A percentile compares a stretch with the other conserved stretches of the same genome.
Conservation (phyloP, 495 filamentous ascomycete genomes). For the Penicillium cosmopolitanum region DNA sequence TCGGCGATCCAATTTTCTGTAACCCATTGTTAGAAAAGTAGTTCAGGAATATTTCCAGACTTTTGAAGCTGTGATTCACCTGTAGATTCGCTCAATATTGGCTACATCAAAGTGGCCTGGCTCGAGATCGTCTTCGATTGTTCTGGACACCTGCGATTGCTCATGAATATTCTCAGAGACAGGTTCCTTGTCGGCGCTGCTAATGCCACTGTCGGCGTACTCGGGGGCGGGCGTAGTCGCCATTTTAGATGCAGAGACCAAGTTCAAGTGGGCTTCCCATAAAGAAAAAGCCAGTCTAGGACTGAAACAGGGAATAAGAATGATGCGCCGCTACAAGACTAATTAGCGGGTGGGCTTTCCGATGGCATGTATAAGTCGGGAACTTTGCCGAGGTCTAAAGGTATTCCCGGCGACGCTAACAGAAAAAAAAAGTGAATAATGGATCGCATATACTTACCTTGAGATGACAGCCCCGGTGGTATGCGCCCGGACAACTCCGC, state of each 20-base stretch:
- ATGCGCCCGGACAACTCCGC: slow-evolving; percentile 9
- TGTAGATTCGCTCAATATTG: slow-evolving; percentile 48
- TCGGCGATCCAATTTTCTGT: slow-evolving; percentile 74
- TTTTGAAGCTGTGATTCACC: slow-evolving; percentile 21
- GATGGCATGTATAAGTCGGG: not conserved
- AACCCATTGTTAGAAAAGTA: slow-evolving; percentile 1
- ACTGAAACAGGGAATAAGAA: not conserved
- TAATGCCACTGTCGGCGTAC: slow-evolving; percentile 6
- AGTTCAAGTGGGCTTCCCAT: not conserved
- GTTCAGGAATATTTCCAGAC: not conserved
- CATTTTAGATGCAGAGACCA: slow-evolving; percentile 14
- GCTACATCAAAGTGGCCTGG: slow-evolving; percentile 35
- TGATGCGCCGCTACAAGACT: not conserved
- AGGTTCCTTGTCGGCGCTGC: slow-evolving; percentile 22
- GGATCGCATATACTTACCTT: slow-evolving; percentile 16
- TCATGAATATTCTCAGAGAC: slow-evolving; percentile 32
- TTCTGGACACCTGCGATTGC: slow-evolving; percentile 20
- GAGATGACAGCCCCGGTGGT: not conserved
- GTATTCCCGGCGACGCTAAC: not conserved
- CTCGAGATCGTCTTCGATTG: slow-evolving; percentile 27
- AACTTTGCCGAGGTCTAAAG: slow-evolving; percentile 16
- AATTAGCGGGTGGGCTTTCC: slow-evolving; percentile 12
- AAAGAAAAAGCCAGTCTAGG: not conserved
- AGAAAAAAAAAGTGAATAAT: not conserved
- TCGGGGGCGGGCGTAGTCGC: slow-evolving; percentile 12